phyloP scores from a whole-genome alignment of 1,139 yeast species.

The Yamadazyma kanchanaburiensis region DNA sequence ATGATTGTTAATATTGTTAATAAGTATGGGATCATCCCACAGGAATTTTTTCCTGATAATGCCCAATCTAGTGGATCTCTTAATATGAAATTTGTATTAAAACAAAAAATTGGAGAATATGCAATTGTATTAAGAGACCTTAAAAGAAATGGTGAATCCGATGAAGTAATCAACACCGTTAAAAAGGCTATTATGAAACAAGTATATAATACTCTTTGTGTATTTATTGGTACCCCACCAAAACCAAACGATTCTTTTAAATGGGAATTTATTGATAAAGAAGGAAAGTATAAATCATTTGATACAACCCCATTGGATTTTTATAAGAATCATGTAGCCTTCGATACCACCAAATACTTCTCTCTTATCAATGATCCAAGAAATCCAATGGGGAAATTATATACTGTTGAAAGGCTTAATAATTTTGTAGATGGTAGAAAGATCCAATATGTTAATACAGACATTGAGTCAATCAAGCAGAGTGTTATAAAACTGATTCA shows the following conservation, averaged over 20 bases:
- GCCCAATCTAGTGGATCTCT: slow-evolving; percentile 59
- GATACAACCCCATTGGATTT: slow-evolving; percentile 63
- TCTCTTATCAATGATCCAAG: slow-evolving; percentile 81
- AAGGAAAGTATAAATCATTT: slow-evolving; percentile 53
- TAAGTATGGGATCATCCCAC: slow-evolving; percentile 78
- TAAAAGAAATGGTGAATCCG: slow-evolving; percentile 22
- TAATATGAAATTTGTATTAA: slow-evolving; percentile 57
- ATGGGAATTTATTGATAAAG: slow-evolving; percentile 77
- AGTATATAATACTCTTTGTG: slow-evolving; percentile 58
- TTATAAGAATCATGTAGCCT: slow-evolving; percentile 51
- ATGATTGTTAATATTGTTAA: slow-evolving; percentile 72
- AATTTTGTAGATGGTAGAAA: slow-evolving; percentile 66
- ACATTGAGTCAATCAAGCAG: slow-evolving; percentile 52
- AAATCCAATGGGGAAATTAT: slow-evolving; percentile 57
- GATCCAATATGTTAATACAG: slow-evolving; percentile 67
- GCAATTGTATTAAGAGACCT: slow-evolving; percentile 63
- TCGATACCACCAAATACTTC: slow-evolving; percentile 52
- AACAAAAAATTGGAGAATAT: slow-evolving; percentile 69
- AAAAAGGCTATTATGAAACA: slow-evolving; percentile 55
- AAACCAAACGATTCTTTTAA: slow-evolving; percentile 59
- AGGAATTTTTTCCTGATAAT: slow-evolving; percentile 67
- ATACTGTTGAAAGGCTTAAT: slow-evolving; percentile 70
- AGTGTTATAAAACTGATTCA: slow-evolving; percentile 66
- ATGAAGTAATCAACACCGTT: slow-evolving; percentile 20
- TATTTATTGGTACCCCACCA: slow-evolving; percentile 77